Base-by-base conservation (phyloP, 257 asterid species). In the Nicotiana sylvestris region DNA sequence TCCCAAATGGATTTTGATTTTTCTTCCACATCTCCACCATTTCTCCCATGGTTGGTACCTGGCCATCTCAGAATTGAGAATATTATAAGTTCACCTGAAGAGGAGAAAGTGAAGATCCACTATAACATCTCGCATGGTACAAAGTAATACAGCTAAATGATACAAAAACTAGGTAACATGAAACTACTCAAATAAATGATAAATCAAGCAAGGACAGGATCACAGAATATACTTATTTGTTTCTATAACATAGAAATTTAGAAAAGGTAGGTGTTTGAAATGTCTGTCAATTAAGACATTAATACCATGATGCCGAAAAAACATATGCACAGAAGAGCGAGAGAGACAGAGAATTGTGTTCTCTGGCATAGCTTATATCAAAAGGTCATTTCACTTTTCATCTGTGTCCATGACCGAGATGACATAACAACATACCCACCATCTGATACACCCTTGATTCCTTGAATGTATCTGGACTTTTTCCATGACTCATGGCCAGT, bases 1-100 rank as follows among this genome's bases (percentile, higher is more conserved):
- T 96, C 85, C 92, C 98, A 81, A 94, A 96, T 33, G 85, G 92
- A 86, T 94, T 96, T 12, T 94, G 97, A 33, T 96, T 92, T 86
- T 93, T 92, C 92, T 92, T 96, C 97, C 96, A 96, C 99, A 93
- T 93, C 6, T 92, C 92, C 76, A 96, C 66, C 99, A 96, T 96
- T 85, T 96, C 98, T 81, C 90, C 90, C 51, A 88, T 33, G 4
- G 97, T 90, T 17, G 99, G 99, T 81, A 94, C 93, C 99, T 95
- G 89, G 78, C 12, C 46, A 51, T 58, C 21, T 25, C 78, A 81
- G 62, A 35, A 18, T 25, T 4, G 27, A 39, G 62, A 7, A 51
- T 27, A 18, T 27, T 74, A 74, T 4, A 27, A 27, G 29, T 51
- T 49, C 29, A 74, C 80, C 80, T 49, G 51, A 74, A 4, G 43